phyloP scores from a whole-genome alignment of 306 rosid species.

The Gynostemma pentaphyllum region DNA sequence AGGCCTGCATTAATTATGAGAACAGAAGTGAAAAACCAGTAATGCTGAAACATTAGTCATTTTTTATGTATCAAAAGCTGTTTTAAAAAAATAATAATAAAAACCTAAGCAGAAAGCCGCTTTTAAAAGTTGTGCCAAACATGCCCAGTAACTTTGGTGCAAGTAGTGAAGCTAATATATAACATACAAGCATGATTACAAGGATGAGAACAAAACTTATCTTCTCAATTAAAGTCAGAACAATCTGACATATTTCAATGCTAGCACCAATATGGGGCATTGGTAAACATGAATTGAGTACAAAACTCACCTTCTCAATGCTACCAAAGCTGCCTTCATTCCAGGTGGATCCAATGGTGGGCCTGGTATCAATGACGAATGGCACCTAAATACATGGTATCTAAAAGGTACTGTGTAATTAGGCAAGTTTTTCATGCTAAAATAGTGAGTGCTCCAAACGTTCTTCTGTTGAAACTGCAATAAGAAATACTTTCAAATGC shows the following conservation, averaged over 20 bases:
- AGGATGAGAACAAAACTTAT: not conserved
- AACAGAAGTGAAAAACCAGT: conserved; percentile 3
- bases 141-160: not conserved
- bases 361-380: conserved; percentile 37
- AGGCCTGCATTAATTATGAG: conserved; percentile 41
- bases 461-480: conserved; percentile 40
- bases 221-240: not conserved
- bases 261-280: not conserved
- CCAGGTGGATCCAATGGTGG: conserved; percentile 30
- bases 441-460: conserved; percentile 26
- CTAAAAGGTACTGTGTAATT: conserved; percentile 31
- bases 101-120: no score
- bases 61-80: no score
- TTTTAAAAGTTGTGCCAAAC: no score
- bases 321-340: conserved; percentile 35
- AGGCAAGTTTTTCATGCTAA: conserved; percentile 29
- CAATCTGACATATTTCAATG: not conserved
- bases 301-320: conserved; percentile 44
- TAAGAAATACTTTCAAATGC: conserved; percentile 11
- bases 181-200: not conserved
- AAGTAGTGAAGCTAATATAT: not conserved
- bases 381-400: conserved; percentile 47
- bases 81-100: no score
- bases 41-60: not conserved
- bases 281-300: not conserved